Conservation (phyloP, 2,329 filamentous ascomycete genomes). For the Hymenoscyphus linearis region DNA sequence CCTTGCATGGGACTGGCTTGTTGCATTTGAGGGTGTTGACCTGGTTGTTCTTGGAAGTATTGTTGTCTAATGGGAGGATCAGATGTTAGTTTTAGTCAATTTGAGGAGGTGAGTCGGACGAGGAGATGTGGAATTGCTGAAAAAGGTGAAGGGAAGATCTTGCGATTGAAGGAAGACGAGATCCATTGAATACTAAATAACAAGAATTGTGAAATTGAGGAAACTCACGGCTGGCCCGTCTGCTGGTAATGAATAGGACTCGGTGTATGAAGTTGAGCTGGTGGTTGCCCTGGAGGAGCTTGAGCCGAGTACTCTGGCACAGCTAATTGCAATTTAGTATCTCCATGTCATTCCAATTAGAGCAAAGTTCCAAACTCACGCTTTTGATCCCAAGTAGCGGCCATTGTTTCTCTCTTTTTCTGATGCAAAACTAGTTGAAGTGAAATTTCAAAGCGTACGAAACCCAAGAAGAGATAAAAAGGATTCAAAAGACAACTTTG, state of each 20-base stretch:
- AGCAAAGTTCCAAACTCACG: not conserved
- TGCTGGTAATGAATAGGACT: slow-evolving; percentile 7
- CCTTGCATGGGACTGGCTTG: not conserved
- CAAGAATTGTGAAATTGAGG: not conserved
- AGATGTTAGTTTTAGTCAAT: not conserved
- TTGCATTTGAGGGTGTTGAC: not conserved
- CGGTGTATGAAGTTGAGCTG: not conserved
- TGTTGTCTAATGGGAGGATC: not conserved
- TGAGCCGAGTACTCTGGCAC: slow-evolving; percentile 5
- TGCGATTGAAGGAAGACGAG: not conserved
- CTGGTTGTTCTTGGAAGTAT: slow-evolving; percentile 7
- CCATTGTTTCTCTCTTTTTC: slow-evolving; percentile 1
- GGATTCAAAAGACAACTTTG: not conserved
- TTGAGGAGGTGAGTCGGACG: not conserved
- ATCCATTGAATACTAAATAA: not conserved
- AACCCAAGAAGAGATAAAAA: not conserved
- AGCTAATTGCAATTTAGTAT: slow-evolving; percentile 1
- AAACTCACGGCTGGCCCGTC: slow-evolving; percentile 4
- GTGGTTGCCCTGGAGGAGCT: not conserved
- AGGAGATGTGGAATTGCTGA: not conserved
- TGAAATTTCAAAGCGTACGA: no score
- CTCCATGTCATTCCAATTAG: not conserved
- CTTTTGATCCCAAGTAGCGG: slow-evolving; percentile 11
- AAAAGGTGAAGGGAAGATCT: not conserved
- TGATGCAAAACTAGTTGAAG: not conserved